Conservation (phyloP, 305 asterid species). For the Fraxinus greggii region DNA sequence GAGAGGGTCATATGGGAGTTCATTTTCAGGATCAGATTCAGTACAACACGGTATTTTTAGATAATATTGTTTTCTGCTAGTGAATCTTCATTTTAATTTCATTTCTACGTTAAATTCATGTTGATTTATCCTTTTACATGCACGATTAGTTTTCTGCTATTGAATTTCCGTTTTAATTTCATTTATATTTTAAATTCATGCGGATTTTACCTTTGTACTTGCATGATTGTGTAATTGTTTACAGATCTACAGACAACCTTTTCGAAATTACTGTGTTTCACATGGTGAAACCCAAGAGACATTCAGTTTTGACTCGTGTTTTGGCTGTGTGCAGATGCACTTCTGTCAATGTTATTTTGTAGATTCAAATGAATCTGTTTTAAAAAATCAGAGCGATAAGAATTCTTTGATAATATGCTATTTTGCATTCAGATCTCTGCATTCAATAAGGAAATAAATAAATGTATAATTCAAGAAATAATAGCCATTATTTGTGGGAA, state of each 20-base stretch:
- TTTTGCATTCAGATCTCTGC: conserved; percentile 23
- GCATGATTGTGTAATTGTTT: background rate
- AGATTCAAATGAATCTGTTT: background rate
- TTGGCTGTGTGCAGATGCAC: background rate
- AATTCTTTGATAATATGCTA: background rate
- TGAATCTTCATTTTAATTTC: background rate
- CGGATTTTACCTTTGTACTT: background rate
- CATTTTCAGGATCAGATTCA: background rate
- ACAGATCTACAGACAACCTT: conserved; percentile 25
- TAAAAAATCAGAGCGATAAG: background rate
- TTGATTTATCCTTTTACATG: background rate
- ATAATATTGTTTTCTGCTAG: background rate
- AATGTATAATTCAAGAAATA: background rate
- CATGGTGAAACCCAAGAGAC: background rate
- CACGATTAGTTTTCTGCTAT: background rate
- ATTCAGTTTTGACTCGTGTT: background rate
- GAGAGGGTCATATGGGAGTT: conserved; percentile 30
- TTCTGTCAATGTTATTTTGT: background rate
- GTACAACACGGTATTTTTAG: conserved; percentile 10
- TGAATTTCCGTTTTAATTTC: background rate
- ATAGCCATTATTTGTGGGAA: conserved; percentile 23
- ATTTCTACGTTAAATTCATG: background rate
- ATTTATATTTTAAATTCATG: background rate
- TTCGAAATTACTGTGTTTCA: background rate
- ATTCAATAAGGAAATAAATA: conserved; percentile 8